Evolutionary conservation across 805 yeast species (phyloP).

Genomic region (Geotrichum ghanense): DNA sequence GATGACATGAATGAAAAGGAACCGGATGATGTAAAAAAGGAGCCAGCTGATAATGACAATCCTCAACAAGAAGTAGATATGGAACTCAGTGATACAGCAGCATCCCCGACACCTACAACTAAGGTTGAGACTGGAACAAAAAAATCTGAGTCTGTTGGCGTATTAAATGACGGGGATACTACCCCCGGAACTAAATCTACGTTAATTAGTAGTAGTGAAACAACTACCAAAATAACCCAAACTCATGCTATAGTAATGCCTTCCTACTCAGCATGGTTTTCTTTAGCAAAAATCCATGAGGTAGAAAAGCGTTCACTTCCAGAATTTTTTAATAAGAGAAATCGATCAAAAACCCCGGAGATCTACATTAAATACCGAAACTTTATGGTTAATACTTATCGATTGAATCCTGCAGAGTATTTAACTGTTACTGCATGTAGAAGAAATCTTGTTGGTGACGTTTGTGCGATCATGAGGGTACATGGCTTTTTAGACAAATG

Average conservation of each 20-base stretch:
- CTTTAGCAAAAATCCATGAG: constrained; percentile 55
- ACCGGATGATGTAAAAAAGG: too few species aligned
- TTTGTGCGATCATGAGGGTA: constrained; percentile 74
- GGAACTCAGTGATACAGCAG: constrained; percentile 1
- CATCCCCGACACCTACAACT: not conserved
- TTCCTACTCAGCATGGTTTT: constrained; percentile 81
- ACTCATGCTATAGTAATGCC: constrained; percentile 80
- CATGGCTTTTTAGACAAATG: constrained; percentile 78
- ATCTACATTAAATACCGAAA: constrained; percentile 75
- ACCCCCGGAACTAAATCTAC: constrained; percentile 4
- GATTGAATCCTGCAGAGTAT: constrained; percentile 83
- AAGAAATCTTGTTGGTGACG: constrained; percentile 85
- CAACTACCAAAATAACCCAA: constrained; percentile 33
- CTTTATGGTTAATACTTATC: constrained; percentile 78
- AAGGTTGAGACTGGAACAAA: not conserved
- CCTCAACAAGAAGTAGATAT: not conserved
- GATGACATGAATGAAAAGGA: too few species aligned
- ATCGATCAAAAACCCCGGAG: constrained; percentile 68
- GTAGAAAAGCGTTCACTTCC: constrained; percentile 80
- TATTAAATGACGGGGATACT: constrained; percentile 1
- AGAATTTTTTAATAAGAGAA: constrained; percentile 58
- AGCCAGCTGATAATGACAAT: too few species aligned
- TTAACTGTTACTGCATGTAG: constrained; percentile 84
- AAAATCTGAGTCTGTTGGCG: too few species aligned
- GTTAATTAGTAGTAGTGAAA: constrained; percentile 12